These are phyloP conservation scores for Podospora anserina DNA, from an alignment of 495 filamentous ascomycete species.

Conservation along the genomic window DNA sequence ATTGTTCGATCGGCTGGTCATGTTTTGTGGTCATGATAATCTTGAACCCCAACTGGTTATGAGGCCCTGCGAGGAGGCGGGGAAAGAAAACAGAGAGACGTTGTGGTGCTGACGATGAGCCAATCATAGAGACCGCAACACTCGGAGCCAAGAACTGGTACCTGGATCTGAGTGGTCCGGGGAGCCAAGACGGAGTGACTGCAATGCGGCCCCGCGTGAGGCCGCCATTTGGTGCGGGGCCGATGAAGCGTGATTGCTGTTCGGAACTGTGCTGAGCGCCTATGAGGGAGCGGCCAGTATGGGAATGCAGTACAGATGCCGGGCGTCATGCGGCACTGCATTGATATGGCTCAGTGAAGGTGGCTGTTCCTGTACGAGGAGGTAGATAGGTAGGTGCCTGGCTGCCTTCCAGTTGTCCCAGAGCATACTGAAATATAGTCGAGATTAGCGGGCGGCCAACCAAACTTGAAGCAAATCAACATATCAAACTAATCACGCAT, in stretches of 20 bases:
- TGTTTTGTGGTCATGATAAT: background rate
- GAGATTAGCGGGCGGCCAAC: background rate
- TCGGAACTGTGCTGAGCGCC: background rate
- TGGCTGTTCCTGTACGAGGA: background rate
- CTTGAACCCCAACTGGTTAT: background rate
- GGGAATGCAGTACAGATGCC: too few species aligned
- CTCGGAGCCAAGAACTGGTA: slow-evolving; percentile 1
- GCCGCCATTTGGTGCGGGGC: slow-evolving; percentile 11
- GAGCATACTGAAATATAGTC: too few species aligned
- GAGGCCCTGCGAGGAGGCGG: background rate
- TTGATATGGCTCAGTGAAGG: background rate
- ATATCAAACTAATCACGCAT: background rate
- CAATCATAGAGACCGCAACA: slow-evolving; percentile 2
- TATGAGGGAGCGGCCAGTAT: background rate
- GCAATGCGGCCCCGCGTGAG: slow-evolving; percentile 5
- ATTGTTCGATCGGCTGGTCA: background rate
- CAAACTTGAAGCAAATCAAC: background rate
- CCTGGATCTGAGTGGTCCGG: background rate
- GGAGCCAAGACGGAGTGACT: background rate
- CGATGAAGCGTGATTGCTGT: background rate
- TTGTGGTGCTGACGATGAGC: background rate
- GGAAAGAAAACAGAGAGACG: background rate
- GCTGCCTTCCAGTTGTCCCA: background rate
- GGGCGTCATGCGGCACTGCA: background rate
- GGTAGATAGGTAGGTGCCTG: background rate